A percentile compares a stretch with the other conserved stretches of the same genome.
Conservation (phyloP, 495 filamentous ascomycete genomes). For the Podospora anserina region DNA sequence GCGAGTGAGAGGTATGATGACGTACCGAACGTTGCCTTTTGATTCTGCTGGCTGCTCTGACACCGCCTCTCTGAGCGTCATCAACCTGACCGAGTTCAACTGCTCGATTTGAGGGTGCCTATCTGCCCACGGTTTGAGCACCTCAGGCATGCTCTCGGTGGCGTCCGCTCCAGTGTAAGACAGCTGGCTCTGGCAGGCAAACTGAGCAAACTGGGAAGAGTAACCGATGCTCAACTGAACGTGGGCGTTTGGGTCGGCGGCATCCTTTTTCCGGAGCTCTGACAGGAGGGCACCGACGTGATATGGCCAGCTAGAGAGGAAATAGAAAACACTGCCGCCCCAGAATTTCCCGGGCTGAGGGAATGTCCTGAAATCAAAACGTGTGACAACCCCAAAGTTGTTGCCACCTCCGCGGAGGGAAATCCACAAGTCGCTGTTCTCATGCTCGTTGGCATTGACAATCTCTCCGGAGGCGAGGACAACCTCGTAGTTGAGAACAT, state of each 20-base stretch:
- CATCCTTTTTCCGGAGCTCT: background rate
- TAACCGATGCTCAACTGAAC: background rate
- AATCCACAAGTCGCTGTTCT: background rate
- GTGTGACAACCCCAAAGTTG: conserved; percentile 1
- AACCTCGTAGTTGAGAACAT: conserved; percentile 4
- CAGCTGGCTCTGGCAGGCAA: conserved; percentile 16
- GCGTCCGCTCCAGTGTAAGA: conserved; percentile 17
- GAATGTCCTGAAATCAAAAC: background rate
- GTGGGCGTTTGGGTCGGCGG: background rate
- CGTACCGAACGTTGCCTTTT: background rate
- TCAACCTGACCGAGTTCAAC: conserved; percentile 7
- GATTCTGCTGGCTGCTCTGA: conserved; percentile 3
- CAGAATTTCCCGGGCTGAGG: background rate
- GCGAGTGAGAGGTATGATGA: background rate
- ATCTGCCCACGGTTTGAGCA: conserved; percentile 15
- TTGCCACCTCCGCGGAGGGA: conserved; percentile 1
- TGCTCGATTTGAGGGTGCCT: conserved; percentile 19
- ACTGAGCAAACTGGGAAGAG: background rate
- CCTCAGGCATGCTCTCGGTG: conserved; percentile 16
- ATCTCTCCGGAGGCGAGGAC: background rate
- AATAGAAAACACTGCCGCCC: conserved; percentile 12
- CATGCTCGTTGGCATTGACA: background rate
- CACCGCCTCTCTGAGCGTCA: conserved; percentile 5
- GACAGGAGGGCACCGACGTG: background rate
- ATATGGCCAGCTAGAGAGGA: background rate